A percentile compares a stretch with the other conserved stretches of the same genome.
Conservation (phyloP, 306 rosid species). For the Prosopis cineraria region DNA sequence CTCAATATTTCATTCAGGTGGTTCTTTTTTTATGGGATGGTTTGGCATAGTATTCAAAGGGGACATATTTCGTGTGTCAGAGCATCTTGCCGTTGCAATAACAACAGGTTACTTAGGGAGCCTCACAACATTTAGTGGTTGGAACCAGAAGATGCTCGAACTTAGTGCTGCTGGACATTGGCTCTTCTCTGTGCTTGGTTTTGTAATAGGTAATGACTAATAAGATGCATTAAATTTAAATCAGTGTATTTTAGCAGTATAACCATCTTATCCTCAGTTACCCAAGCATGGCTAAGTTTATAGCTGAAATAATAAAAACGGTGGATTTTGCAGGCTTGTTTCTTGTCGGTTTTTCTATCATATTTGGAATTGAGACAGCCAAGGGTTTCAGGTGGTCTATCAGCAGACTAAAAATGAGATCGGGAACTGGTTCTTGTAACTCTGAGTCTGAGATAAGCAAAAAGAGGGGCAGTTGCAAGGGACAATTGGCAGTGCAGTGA, state of each 20-base stretch:
- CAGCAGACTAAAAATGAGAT: slow-evolving; percentile 31
- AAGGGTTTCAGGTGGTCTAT: slow-evolving; percentile 70
- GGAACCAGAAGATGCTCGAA: slow-evolving; percentile 94
- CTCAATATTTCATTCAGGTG: slow-evolving; percentile 53
- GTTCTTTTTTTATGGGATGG: slow-evolving; percentile 97
- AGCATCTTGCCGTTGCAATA: slow-evolving; percentile 72
- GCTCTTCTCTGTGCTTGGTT: slow-evolving; percentile 67
- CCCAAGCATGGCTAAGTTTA: slow-evolving; percentile 18
- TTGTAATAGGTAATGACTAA: slow-evolving; percentile 72
- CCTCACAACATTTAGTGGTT: slow-evolving; percentile 93
- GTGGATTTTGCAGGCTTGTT: slow-evolving; percentile 60
- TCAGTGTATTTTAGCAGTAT: background rate
- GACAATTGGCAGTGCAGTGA: slow-evolving; percentile 53
- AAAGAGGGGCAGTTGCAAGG: slow-evolving; percentile 47
- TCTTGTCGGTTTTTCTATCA: slow-evolving; percentile 66
- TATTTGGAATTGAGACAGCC: slow-evolving; percentile 76
- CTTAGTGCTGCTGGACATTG: slow-evolving; percentile 69
- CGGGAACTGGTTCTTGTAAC: slow-evolving; percentile 29
- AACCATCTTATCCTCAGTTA: background rate
- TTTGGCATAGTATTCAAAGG: slow-evolving; percentile 82
- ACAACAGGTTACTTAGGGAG: slow-evolving; percentile 91
- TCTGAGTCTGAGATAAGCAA: slow-evolving; percentile 41
- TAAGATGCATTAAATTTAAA: background rate
- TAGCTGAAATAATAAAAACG: background rate
- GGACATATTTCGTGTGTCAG: slow-evolving; percentile 64